phyloP scores from a whole-genome alignment of 2,329 filamentous ascomycete genomes.

The Neonectria sp. region DNA sequence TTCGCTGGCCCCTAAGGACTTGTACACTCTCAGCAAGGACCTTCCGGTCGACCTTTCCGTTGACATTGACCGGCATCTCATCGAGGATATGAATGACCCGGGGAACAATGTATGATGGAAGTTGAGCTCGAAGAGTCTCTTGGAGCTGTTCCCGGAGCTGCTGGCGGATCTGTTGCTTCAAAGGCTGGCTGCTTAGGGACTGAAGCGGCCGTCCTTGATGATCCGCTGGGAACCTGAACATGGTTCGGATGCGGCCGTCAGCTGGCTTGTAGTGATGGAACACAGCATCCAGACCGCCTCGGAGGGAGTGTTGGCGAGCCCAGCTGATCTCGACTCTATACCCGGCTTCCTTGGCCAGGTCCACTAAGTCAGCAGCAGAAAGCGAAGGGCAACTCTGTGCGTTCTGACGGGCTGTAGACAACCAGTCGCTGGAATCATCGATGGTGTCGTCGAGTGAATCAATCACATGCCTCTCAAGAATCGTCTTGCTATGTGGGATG shows the following conservation, averaged over 20 bases:
- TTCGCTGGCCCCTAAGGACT: not conserved
- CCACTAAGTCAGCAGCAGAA: constrained; percentile 35
- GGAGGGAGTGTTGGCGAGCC: constrained; percentile 55
- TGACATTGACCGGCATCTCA: constrained; percentile 1
- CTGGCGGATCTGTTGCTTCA: constrained; percentile 13
- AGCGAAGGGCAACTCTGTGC: constrained; percentile 25
- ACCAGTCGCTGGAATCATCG: constrained; percentile 27
- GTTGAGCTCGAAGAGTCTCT: constrained; percentile 13
- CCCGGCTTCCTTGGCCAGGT: constrained; percentile 52
- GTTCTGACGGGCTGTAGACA: constrained; percentile 1
- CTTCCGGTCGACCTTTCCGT: constrained; percentile 7
- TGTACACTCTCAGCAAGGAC: constrained; percentile 2
- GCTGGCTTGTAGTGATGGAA: constrained; percentile 54
- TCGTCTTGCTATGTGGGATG: constrained; percentile 51
- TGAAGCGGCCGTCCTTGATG: not conserved
- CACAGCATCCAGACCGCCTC: constrained; percentile 46
- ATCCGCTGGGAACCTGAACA: constrained; percentile 46
- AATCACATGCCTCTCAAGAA: constrained; percentile 44
- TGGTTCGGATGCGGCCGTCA: not conserved
- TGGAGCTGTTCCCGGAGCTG: constrained; percentile 10
- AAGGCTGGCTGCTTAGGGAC: constrained; percentile 6
- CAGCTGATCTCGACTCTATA: constrained; percentile 63
- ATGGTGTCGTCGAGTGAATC: constrained; percentile 19
- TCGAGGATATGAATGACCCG: constrained; percentile 31
- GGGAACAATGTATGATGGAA: constrained; percentile 49